Conservation (phyloP, 345 rosid genomes). For the Eucalyptus cloeziana region DNA sequence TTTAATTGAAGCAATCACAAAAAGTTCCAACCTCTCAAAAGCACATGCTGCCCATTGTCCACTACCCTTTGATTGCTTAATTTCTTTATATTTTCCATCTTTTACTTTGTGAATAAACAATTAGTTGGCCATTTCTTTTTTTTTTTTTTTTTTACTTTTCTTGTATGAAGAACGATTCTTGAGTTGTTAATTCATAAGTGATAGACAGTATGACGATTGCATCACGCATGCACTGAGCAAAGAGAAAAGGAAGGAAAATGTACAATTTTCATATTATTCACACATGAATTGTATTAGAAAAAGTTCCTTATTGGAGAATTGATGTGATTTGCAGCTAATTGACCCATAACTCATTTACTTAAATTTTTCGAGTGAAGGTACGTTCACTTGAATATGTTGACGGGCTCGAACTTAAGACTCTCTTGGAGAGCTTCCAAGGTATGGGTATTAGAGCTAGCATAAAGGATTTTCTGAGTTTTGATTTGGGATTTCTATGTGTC, state of each 20-base stretch:
- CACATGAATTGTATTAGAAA: no score
- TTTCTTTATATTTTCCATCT: neutral
- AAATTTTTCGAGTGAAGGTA: neutral
- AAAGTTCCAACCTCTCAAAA: neutral
- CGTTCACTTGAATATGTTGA: neutral
- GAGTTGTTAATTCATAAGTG: neutral
- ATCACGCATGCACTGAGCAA: neutral
- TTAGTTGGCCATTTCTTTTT: no score
- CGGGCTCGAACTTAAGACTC: neutral
- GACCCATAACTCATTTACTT: neutral
- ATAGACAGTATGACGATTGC: neutral
- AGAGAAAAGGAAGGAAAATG: neutral
- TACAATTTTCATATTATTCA: no score
- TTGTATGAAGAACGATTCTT: neutral
- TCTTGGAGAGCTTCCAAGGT: neutral
- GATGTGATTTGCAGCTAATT: neutral
- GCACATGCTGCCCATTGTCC: neutral
- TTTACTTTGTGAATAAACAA: neutral
- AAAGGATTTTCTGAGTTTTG: no score
- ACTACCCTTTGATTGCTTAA: neutral
- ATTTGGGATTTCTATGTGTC: no score
- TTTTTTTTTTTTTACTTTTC: no score
- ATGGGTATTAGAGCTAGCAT: fast-evolving
- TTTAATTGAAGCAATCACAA: neutral
- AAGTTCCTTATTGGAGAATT: no score